Evolutionary conservation across 2,329 filamentous ascomycete genomes (phyloP).

Genomic region (Fusarium buharicum): DNA sequence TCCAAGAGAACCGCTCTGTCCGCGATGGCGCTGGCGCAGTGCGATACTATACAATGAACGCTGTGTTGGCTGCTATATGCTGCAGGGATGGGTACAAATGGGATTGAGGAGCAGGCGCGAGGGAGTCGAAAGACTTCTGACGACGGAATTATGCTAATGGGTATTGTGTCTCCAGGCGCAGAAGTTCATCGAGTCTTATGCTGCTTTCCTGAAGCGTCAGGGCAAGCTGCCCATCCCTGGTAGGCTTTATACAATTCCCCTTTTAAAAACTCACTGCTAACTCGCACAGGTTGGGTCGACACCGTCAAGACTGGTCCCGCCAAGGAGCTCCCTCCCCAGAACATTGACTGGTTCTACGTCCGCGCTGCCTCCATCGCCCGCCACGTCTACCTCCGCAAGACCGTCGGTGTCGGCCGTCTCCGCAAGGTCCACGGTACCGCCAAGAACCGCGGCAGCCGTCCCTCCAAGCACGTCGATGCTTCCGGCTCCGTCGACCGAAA

Average conservation of each 20-base stretch:
- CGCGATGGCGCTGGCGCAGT: constrained; percentile 39
- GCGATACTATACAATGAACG: constrained; percentile 29
- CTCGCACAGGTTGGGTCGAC: constrained; percentile 87
- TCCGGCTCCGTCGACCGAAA: constrained; percentile 97
- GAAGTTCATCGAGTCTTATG: constrained; percentile 88
- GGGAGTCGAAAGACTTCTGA: constrained; percentile 78
- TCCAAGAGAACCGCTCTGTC: constrained; percentile 39
- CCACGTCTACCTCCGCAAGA: constrained; percentile 99
- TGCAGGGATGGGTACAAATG: constrained; percentile 41
- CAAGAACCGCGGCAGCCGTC: constrained; percentile 95
- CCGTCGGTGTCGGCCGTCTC: constrained; percentile 96
- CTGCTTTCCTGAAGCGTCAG: constrained; percentile 92
- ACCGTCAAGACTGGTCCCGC: constrained; percentile 98
- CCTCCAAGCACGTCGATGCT: constrained; percentile 95
- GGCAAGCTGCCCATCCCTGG: constrained; percentile 91
- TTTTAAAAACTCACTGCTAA: background rate
- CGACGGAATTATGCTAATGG: constrained; percentile 79
- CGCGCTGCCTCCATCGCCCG: constrained; percentile 95
- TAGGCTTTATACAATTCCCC: constrained; percentile 58
- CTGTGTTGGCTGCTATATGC: constrained; percentile 35
- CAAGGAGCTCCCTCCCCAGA: constrained; percentile 98
- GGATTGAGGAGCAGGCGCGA: constrained; percentile 72
- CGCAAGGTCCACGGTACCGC: constrained; percentile 94
- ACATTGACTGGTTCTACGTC: constrained; percentile 95
- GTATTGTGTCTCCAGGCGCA: constrained; percentile 71